Percentiles rank a stretch among this genome's conserved stretches.
Conservation (phyloP, 805 yeast species). For the Monosporozyma solicola region DNA sequence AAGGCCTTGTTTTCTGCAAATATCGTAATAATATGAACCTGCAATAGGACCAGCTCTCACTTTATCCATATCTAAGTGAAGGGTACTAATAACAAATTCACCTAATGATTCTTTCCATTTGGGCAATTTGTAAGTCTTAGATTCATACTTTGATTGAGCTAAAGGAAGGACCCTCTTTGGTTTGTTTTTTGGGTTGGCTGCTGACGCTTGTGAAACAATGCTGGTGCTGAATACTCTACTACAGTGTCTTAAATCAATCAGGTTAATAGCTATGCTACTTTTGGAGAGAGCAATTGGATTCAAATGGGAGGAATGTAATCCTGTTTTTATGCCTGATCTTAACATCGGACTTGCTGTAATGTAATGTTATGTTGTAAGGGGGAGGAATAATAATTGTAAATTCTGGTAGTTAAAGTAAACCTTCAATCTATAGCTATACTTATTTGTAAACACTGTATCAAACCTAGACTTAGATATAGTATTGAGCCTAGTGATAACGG, state of each 20-base stretch:
- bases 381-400: background rate
- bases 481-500: no score
- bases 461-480: no score
- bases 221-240: background rate
- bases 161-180: conserved; percentile 25
- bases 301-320: background rate
- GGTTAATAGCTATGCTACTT: background rate
- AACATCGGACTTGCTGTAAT: background rate
- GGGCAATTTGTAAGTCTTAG: conserved; percentile 34
- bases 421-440: background rate
- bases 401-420: background rate
- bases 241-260: background rate
- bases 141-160: conserved; percentile 34
- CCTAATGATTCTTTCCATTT: conserved; percentile 51
- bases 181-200: background rate
- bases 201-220: background rate
- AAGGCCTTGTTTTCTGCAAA: conserved; percentile 79
- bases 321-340: background rate
- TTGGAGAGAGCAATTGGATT: background rate
- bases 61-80: conserved; percentile 83
- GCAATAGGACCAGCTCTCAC: conserved; percentile 92
- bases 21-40: conserved; percentile 77
- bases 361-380: background rate
- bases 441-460: background rate
- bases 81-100: conserved; percentile 48